Evolutionary conservation across 2,329 filamentous ascomycete species (phyloP), one percentile per base, ranked within the genome.

Genomic region (Plectosphaerella cucumerina): DNA sequence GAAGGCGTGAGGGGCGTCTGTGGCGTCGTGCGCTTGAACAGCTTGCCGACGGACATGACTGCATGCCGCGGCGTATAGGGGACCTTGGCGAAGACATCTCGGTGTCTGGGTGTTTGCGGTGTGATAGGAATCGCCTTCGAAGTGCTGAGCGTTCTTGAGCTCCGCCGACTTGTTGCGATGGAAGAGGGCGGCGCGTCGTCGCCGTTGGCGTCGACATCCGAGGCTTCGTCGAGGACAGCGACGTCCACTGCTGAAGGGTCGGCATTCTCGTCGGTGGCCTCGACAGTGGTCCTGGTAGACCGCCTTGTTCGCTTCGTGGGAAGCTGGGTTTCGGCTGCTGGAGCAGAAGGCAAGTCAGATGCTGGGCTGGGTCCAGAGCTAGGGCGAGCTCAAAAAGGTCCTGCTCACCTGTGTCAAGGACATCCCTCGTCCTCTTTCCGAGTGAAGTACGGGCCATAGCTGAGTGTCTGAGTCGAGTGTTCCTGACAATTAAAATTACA

Each of bases 31-130:
- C 92, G 87, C 57, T 89, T 92, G 60, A 87, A 81, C 34, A 89
- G 77, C 62, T 84, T 89, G 56, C 86, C 89, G 34, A 81, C 80
- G 12, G 92, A 83, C 71, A 89, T 86, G 52, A 96, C 86, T 51
- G 89, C 84, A 66, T 95, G 91, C 52, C 89, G 84, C 42, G 93
- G 93, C 5, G 93, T 97, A 50, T 86, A 78, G 3, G 88, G 87
- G 18, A 84, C 78, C 56, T 82, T 80, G 48, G 82, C 81, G 53
- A 93, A 78, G 45, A 81, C 90, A 82, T 97, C 87, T 67, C 88
- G 83, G 64, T 90, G 88, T 58, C 90, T 80, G 22, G 89, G 85
- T 11, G 89, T 92, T 20, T 82, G 82, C 1, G 89, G 89, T 2
- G 85, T 88, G 47, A 85, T 74, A 14, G 82, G 81, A 44, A 70